Conservation (phyloP, 129 eudicot genomes). For the Flaveria brownii region DNA sequence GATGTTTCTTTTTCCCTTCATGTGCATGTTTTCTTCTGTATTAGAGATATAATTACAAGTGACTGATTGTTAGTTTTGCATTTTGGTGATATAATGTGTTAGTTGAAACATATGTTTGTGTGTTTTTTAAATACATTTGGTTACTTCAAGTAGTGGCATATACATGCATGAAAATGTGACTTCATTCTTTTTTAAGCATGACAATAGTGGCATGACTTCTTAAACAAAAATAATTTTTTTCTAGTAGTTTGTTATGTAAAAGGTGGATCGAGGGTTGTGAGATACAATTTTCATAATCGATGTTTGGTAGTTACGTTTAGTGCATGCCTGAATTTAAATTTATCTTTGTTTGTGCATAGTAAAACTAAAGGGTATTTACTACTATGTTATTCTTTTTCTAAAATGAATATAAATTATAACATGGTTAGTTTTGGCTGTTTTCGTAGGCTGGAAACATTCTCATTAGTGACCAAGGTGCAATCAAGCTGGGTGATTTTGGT, state of each 20-base stretch:
- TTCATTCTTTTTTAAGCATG: neutral
- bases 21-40: conserved; percentile 3
- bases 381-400: neutral
- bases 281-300: neutral
- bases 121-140: conserved; percentile 2
- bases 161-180: conserved; percentile 15
- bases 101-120: neutral
- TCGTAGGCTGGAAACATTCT: conserved; percentile 44
- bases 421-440: conserved; percentile 8
- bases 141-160: neutral
- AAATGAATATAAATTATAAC: conserved; percentile 5
- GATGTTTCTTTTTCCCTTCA: neutral
- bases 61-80: neutral
- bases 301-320: neutral
- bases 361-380: conserved; percentile 16
- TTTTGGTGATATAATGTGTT: conserved; percentile 2
- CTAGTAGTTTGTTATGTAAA: neutral
- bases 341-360: conserved; percentile 14
- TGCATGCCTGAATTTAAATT: conserved; percentile 6
- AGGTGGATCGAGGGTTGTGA: neutral
- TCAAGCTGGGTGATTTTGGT: conserved; percentile 48
- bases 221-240: neutral
- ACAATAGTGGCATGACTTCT: neutral
- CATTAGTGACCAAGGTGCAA: conserved; percentile 37
- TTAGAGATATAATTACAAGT: neutral